A percentile compares a stretch with the other conserved stretches of the same genome.
phyloP scores from a whole-genome alignment of 495 filamentous ascomycete genomes.

The Penicillium dipodomyicola region DNA sequence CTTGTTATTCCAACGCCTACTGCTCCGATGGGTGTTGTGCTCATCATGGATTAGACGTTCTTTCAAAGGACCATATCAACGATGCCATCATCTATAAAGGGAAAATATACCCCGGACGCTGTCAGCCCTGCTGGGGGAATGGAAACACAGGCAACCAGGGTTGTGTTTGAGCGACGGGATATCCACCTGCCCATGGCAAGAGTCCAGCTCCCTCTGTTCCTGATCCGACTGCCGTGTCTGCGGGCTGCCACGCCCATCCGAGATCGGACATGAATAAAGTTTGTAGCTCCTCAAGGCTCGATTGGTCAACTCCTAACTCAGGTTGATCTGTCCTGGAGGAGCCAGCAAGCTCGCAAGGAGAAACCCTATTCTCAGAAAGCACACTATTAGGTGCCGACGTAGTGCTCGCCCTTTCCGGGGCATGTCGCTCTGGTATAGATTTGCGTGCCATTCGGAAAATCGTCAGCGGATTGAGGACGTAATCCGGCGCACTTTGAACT shows the following conservation, averaged over 20 bases:
- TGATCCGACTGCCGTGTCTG: conserved; percentile 33
- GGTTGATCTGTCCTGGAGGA: neutral
- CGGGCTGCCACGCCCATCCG: conserved; percentile 37
- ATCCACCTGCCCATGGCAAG: conserved; percentile 34
- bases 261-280: conserved; percentile 35
- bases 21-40: too few species aligned
- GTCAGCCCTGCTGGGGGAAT: conserved; percentile 24
- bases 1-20: neutral
- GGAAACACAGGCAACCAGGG: conserved; percentile 33
- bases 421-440: conserved; percentile 33
- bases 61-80: neutral
- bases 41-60: neutral
- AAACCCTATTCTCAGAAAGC: conserved; percentile 3
- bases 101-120: neutral
- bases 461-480: conserved; percentile 32
- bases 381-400: conserved; percentile 24
- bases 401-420: conserved; percentile 26
- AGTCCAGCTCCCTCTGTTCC: conserved; percentile 28
- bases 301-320: conserved; percentile 13
- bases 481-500: conserved; percentile 32
- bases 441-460: conserved; percentile 36
- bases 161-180: conserved; percentile 20
- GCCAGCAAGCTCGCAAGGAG: neutral
- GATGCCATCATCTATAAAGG: neutral
- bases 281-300: conserved; percentile 30